A percentile compares a stretch with the other conserved stretches of the same genome.
phyloP scores from a whole-genome alignment of 2,329 filamentous ascomycete genomes.

The Colletotrichum sp. region DNA sequence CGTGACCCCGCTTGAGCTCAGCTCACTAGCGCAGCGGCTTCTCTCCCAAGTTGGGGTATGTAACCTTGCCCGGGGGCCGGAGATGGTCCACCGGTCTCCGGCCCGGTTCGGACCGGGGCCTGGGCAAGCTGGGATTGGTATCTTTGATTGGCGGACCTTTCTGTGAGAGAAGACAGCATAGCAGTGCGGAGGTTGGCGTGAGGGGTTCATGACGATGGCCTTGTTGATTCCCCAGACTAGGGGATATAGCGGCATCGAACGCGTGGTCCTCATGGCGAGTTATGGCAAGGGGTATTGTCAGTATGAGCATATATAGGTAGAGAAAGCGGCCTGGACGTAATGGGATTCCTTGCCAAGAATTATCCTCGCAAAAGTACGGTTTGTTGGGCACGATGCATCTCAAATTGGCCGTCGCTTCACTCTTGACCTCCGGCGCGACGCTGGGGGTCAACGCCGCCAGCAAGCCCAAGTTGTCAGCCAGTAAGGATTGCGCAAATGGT shows the following conservation, averaged over 20 bases:
- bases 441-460: not conserved
- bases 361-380: not conserved
- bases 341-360: not conserved
- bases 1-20: not conserved
- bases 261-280: not conserved
- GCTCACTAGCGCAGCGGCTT: not conserved
- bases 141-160: slow-evolving; percentile 3
- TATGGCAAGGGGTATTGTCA: not conserved
- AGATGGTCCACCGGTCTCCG: slow-evolving; percentile 1
- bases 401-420: not conserved
- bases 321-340: not conserved
- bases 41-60: slow-evolving; percentile 11
- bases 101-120: slow-evolving; percentile 7
- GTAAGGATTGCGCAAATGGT: not conserved
- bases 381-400: not conserved
- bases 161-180: not conserved
- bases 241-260: not conserved
- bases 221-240: not conserved
- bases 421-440: slow-evolving; percentile 8
- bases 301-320: not conserved
- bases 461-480: slow-evolving; percentile 1
- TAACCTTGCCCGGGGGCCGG: slow-evolving; percentile 7
- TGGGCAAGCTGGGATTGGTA: not conserved
- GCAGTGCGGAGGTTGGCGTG: not conserved
- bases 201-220: not conserved